Percentiles rank a stretch among this genome's conserved stretches.
phyloP scores from a whole-genome alignment of 306 rosid genomes.

The Lathyrus oleraceus region DNA sequence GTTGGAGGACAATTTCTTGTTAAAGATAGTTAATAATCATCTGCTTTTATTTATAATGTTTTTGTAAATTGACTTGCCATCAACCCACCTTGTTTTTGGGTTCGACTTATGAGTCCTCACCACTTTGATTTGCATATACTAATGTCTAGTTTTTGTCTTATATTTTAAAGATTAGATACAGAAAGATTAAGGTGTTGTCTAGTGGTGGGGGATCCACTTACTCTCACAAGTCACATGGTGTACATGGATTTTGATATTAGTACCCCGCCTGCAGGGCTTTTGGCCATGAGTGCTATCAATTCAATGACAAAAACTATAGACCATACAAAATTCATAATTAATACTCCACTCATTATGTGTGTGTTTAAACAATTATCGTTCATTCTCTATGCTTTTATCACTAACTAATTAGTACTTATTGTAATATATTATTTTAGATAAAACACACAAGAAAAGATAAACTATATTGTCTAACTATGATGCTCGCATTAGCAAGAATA shows the following conservation, averaged over 20 bases:
- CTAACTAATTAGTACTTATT: neutral
- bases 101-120: neutral
- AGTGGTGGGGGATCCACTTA: neutral
- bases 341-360: constrained; percentile 3
- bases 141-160: neutral
- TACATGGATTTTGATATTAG: constrained; percentile 12
- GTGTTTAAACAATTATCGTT: neutral
- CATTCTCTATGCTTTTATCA: neutral
- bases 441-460: no score
- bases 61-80: neutral
- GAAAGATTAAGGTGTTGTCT: neutral
- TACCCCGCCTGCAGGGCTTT: constrained; percentile 39
- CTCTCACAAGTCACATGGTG: neutral
- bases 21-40: neutral
- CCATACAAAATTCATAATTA: neutral
- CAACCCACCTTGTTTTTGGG: constrained; percentile 3
- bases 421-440: no score
- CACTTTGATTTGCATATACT: neutral
- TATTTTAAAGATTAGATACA: neutral
- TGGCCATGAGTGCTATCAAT: neutral
- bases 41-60: neutral
- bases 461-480: neutral
- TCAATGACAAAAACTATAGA: constrained; percentile 24
- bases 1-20: neutral
- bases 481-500: neutral